phyloP scores from a whole-genome alignment of 2,329 filamentous ascomycete genomes.

The Phoma herbarum region DNA sequence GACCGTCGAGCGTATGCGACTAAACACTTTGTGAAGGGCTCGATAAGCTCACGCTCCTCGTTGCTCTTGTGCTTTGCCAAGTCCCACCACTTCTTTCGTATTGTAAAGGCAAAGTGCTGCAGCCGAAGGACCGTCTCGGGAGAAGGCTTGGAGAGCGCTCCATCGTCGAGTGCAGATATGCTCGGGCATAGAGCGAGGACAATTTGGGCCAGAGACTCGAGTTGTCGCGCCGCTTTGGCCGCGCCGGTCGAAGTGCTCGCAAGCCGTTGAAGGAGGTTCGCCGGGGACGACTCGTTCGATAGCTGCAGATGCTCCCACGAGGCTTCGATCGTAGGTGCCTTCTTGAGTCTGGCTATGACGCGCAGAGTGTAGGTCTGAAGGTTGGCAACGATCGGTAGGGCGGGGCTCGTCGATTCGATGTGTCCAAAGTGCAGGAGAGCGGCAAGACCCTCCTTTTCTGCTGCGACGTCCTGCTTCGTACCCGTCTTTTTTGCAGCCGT shows the following conservation, averaged over 20 bases:
- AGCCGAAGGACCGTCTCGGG: slow-evolving; percentile 69
- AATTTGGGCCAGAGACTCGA: slow-evolving; percentile 72
- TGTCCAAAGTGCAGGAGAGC: slow-evolving; percentile 70
- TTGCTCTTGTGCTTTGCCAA: slow-evolving; percentile 68
- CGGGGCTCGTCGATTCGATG: slow-evolving; percentile 43
- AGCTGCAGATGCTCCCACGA: slow-evolving; percentile 65
- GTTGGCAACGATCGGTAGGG: slow-evolving; percentile 65
- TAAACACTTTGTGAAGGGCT: slow-evolving; percentile 70
- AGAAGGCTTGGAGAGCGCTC: slow-evolving; percentile 63
- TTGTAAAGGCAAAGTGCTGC: slow-evolving; percentile 69
- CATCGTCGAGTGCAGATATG: slow-evolving; percentile 71
- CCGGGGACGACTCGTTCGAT: slow-evolving; percentile 64
- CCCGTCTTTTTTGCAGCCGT: slow-evolving; percentile 20
- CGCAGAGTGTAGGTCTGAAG: slow-evolving; percentile 73
- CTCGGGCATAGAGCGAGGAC: slow-evolving; percentile 73
- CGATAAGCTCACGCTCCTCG: slow-evolving; percentile 70
- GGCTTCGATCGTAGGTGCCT: slow-evolving; percentile 67
- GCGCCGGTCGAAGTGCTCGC: slow-evolving; percentile 58
- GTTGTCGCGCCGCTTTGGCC: slow-evolving; percentile 69
- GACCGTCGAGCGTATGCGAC: slow-evolving; percentile 67
- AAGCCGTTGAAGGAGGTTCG: slow-evolving; percentile 63
- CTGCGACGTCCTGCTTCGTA: slow-evolving; percentile 41
- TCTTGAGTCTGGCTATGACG: slow-evolving; percentile 68
- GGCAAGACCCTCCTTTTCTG: slow-evolving; percentile 60
- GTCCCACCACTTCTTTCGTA: slow-evolving; percentile 72